Evolutionary conservation across 805 yeast species (phyloP).

Genomic region (Suhomyces canberraensis): DNA sequence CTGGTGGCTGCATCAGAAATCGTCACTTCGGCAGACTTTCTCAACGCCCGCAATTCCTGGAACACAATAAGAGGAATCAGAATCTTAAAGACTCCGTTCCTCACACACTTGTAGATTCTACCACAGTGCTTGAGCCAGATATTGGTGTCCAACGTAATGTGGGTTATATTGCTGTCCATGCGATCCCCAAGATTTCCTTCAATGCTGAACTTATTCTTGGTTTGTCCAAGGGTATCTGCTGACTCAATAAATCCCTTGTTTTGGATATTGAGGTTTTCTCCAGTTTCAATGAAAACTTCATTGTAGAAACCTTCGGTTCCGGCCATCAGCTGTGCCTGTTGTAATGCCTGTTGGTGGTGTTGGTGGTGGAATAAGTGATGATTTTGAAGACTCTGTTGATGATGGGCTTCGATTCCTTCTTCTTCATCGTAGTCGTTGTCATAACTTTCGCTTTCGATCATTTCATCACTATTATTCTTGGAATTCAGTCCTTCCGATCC

Average conservation of each 20-base stretch:
- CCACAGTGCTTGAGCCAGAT: slow-evolving; percentile 83
- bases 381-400: slow-evolving; percentile 10
- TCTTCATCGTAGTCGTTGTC: slow-evolving; percentile 21
- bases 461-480: slow-evolving; percentile 14
- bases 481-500: slow-evolving; percentile 11
- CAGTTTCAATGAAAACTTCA: slow-evolving; percentile 18
- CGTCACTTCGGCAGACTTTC: slow-evolving; percentile 68
- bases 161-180: slow-evolving; percentile 56
- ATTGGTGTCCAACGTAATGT: slow-evolving; percentile 69
- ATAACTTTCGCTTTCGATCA: not conserved
- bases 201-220: slow-evolving; percentile 8
- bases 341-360: slow-evolving; percentile 16
- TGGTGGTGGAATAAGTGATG: slow-evolving; percentile 18
- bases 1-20: slow-evolving; percentile 80
- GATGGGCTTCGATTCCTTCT: slow-evolving; percentile 6
- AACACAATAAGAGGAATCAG: slow-evolving; percentile 73
- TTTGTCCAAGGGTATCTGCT: too few species aligned
- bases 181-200: slow-evolving; percentile 54
- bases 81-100: slow-evolving; percentile 54
- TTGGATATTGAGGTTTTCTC: slow-evolving; percentile 14
- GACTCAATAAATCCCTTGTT: too few species aligned
- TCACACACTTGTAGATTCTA: slow-evolving; percentile 63
- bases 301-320: slow-evolving; percentile 22
- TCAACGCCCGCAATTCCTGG: slow-evolving; percentile 68
- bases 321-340: slow-evolving; percentile 9